Percentiles rank a stretch among this genome's conserved stretches.
phyloP scores from a whole-genome alignment of 2,329 filamentous ascomycete genomes.

The Amylocarpus encephaloides region DNA sequence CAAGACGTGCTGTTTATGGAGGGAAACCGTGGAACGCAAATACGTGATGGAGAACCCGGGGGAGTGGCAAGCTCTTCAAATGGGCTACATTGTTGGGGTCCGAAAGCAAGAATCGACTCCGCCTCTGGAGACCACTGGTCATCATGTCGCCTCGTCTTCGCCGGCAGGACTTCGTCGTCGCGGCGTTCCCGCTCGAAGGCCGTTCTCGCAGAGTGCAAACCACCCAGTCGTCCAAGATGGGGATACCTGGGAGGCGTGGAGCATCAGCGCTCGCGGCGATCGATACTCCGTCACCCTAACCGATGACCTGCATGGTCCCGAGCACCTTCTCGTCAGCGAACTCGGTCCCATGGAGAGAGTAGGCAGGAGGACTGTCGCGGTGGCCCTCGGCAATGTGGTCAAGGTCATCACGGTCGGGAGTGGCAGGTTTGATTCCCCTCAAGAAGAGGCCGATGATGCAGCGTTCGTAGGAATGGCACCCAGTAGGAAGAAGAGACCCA shows the following conservation, averaged over 20 bases:
- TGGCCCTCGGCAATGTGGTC: conserved; percentile 66
- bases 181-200: neutral
- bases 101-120: conserved; percentile 38
- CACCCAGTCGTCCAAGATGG: conserved; percentile 13
- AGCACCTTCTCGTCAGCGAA: conserved; percentile 57
- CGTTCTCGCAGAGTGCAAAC: neutral
- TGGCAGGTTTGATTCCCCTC: conserved; percentile 50
- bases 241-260: conserved; percentile 48
- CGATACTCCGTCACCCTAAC: conserved; percentile 18
- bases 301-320: conserved; percentile 18
- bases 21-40: conserved; percentile 43
- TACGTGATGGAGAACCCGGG: conserved; percentile 57
- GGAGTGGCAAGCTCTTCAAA: conserved; percentile 55
- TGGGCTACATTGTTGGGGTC: conserved; percentile 58
- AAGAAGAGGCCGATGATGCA: conserved; percentile 20
- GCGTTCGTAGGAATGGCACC: conserved; percentile 24
- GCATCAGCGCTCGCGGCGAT: conserved; percentile 40
- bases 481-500: conserved; percentile 16
- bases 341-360: conserved; percentile 59
- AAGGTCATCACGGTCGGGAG: conserved; percentile 64
- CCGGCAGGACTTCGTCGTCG: conserved; percentile 16
- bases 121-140: neutral
- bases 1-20: conserved; percentile 45
- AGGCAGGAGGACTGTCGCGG: conserved; percentile 58
- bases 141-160: neutral